These are phyloP conservation scores for Trametes versicolor DNA, from an alignment of 1,284 basidiomycete genomes.

Conservation along the genomic window DNA sequence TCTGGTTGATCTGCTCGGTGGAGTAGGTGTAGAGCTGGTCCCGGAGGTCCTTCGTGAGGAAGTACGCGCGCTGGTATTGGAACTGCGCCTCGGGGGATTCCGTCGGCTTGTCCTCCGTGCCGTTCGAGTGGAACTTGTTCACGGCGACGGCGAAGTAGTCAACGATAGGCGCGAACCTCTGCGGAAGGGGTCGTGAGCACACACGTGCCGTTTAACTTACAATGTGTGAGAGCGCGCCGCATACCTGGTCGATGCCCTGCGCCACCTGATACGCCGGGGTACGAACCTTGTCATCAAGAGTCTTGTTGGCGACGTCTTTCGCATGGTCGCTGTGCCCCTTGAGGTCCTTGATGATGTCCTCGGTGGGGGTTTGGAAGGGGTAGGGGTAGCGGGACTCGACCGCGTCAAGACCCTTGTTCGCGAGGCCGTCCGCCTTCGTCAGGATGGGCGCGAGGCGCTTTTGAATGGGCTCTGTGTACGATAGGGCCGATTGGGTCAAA, in stretches of 20 bases:
- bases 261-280: slow-evolving; percentile 70
- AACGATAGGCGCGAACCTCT: slow-evolving; percentile 78
- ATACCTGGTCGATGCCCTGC: slow-evolving; percentile 77
- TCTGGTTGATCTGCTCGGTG: slow-evolving; percentile 73
- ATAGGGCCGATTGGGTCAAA: slow-evolving; percentile 66
- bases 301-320: slow-evolving; percentile 66
- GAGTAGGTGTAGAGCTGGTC: slow-evolving; percentile 73
- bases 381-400: slow-evolving; percentile 78
- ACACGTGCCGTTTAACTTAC: slow-evolving; percentile 23
- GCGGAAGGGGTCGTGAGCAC: slow-evolving; percentile 27
- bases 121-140: slow-evolving; percentile 56
- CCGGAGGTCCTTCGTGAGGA: slow-evolving; percentile 68
- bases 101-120: slow-evolving; percentile 33
- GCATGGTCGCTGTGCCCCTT: slow-evolving; percentile 65
- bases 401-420: slow-evolving; percentile 79
- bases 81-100: slow-evolving; percentile 51
- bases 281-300: slow-evolving; percentile 70
- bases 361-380: slow-evolving; percentile 76
- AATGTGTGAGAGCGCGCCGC: slow-evolving; percentile 35
- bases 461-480: slow-evolving; percentile 71
- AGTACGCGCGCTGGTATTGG: slow-evolving; percentile 79
- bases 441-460: slow-evolving; percentile 71
- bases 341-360: slow-evolving; percentile 71
- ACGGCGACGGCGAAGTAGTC: slow-evolving; percentile 73
- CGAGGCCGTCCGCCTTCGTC: slow-evolving; percentile 66